A percentile compares a stretch with the other conserved stretches of the same genome.
These are phyloP conservation scores for Verticillium nubilum DNA, from an alignment of 2,329 filamentous ascomycete species.

Conservation along the genomic window DNA sequence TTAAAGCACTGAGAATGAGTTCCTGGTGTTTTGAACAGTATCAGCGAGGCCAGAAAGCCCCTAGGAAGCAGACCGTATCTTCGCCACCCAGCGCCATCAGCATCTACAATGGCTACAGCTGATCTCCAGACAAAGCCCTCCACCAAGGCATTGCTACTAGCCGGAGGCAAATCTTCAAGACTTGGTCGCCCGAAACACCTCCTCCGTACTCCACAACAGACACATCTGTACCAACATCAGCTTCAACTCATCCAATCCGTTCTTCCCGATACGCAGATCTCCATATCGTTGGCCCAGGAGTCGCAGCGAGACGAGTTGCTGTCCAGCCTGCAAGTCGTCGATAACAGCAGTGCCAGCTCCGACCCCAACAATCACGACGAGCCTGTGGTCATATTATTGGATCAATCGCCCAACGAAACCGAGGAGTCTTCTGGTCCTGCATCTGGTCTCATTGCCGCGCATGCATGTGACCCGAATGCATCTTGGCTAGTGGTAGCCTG, in stretches of 20 bases:
- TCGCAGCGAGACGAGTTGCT: constrained; percentile 7
- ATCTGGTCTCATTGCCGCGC: constrained; percentile 22
- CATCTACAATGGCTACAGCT: too few species aligned
- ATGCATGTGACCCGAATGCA: constrained; percentile 15
- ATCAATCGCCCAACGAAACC: background rate
- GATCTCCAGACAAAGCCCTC: background rate
- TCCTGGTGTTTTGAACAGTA: too few species aligned
- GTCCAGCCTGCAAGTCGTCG: background rate
- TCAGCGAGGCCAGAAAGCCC: too few species aligned
- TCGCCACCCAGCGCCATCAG: too few species aligned
- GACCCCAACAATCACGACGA: too few species aligned
- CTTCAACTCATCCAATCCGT: constrained; percentile 16
- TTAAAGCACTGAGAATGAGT: too few species aligned
- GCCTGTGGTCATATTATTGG: too few species aligned
- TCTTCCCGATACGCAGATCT: constrained; percentile 17
- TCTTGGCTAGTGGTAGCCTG: constrained; percentile 26
- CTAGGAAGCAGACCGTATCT: too few species aligned
- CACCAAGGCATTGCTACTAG: constrained; percentile 22
- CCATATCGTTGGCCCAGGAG: constrained; percentile 17
- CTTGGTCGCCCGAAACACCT: constrained; percentile 25
- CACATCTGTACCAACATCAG: constrained; percentile 21
- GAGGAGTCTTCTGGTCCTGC: constrained; percentile 7
- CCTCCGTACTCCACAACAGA: constrained; percentile 18
- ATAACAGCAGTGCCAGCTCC: background rate
- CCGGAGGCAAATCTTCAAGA: constrained; percentile 22